Base-by-base conservation (phyloP, 371 early-diverging fungal species). In the Mucor circinelloides region DNA sequence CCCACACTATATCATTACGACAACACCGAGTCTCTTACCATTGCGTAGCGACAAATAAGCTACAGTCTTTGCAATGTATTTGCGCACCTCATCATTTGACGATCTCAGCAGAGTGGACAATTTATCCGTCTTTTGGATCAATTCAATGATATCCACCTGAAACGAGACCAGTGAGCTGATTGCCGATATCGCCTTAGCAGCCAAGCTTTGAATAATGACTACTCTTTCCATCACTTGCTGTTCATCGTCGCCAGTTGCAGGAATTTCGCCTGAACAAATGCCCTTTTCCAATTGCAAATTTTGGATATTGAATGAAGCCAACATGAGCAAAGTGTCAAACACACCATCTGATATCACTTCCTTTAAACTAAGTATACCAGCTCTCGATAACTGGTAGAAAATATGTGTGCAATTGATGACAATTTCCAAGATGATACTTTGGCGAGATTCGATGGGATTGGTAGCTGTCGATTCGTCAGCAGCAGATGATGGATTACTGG, bases 41-140 rank as follows among this genome's bases (percentile, higher is more conserved):
- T 86, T 88, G 27, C 86, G 72, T 27, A 88, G 71, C 0, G 88
- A 88, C 6, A 88, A 57, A 59, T 84, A 88, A 0, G 88, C 88
- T 62, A 86, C 77, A 15, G 88, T 79, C 54, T 88, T 88, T 40
- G 86, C 85, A 4, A 74, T 80, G 30, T 88, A 88, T 69, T 86
- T 88, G 61, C 74, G 63, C 13, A 83, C 82, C 63, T 82, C 80
- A 8, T 62, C 60, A 52, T 82, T 79, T 0, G 55, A 38, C 1
- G 82, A 76, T 31, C 72, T 54, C 25, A 85, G 36, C n/a, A 82
- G 52, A 54, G 46, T 44, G 3, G 81, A 66, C 23, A 85, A 46
- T n/a, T 67, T 71, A 42, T 70, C 64, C 5, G 79, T 73, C 8
- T 65, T 68, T 55, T 75, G 66, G 28, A 79, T 56, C 2, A 71